Evolutionary conservation across 768 basidiomycete species (phyloP).

Genomic region (Cubamyces sp.): DNA sequence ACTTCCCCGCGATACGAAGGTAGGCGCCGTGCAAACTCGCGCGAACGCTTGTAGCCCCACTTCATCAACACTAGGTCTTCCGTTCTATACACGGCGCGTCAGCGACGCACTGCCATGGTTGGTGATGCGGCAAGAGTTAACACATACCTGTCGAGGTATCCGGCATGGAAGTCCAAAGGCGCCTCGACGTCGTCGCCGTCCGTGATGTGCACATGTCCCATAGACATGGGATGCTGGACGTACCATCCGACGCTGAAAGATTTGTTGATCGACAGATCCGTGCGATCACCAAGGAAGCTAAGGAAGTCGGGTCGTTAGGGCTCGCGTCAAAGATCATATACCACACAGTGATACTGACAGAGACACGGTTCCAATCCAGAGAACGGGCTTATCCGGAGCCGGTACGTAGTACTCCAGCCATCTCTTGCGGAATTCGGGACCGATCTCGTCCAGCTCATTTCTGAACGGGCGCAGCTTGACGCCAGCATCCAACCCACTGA

Average conservation of each 20-base stretch:
- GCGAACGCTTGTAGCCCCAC: conserved; percentile 58
- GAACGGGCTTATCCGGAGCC: conserved; percentile 59
- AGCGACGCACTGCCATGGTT: background rate
- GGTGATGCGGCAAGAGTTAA: background rate
- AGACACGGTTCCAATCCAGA: conserved; percentile 45
- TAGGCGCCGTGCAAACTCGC: conserved; percentile 62
- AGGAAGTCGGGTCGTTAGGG: background rate
- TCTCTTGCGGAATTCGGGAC: conserved; percentile 48
- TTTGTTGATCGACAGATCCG: conserved; percentile 30
- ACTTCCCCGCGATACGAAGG: conserved; percentile 42
- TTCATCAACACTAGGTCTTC: conserved; percentile 45
- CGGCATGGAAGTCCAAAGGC: conserved; percentile 48
- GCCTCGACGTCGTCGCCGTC: conserved; percentile 46
- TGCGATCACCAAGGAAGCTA: conserved; percentile 34
- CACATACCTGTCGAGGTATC: conserved; percentile 48
- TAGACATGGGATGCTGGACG: conserved; percentile 48
- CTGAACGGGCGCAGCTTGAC: conserved; percentile 57
- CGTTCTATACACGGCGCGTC: conserved; percentile 22
- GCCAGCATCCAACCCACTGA: conserved; percentile 56
- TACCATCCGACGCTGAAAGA: conserved; percentile 37
- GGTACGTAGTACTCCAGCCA: conserved; percentile 56
- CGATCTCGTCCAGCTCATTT: conserved; percentile 53
- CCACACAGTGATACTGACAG: conserved; percentile 38
- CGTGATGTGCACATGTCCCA: conserved; percentile 53
- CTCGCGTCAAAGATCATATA: background rate